A percentile compares a stretch with the other conserved stretches of the same genome.
phyloP scores from a whole-genome alignment of 202 grass and related monocot species.

The Brachypodium distachyon region DNA sequence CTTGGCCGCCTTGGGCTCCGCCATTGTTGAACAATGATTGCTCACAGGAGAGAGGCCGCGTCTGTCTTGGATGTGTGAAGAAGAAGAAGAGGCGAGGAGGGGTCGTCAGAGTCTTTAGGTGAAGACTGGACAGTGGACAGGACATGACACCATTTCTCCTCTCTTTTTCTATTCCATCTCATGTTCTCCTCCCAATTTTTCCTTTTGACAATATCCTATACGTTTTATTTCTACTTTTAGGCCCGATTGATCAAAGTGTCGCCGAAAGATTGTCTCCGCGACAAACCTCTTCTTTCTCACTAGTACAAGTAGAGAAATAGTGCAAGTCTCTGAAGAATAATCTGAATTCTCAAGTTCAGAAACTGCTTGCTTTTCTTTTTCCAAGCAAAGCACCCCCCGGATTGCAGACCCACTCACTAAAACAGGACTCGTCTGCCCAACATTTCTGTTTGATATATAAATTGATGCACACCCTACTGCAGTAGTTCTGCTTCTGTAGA shows the following conservation, averaged over 20 bases:
- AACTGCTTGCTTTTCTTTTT: too few relatives aligned
- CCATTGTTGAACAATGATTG: slow-evolving; percentile 26
- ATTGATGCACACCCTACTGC: too few relatives aligned
- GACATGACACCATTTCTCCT: not conserved
- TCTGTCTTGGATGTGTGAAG: not conserved
- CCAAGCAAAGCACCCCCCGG: too few relatives aligned
- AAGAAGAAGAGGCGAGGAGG: not conserved
- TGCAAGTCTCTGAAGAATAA: not conserved
- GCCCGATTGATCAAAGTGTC: not conserved
- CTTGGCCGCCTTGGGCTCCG: slow-evolving; percentile 44
- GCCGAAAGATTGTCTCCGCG: not conserved
- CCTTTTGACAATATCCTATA: not conserved
- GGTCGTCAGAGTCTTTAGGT: slow-evolving; percentile 13
- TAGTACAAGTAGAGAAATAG: too few relatives aligned
- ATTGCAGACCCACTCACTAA: too few relatives aligned
- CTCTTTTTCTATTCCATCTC: not conserved
- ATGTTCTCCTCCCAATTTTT: not conserved
- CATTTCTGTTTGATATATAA: too few relatives aligned
- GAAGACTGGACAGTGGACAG: slow-evolving; percentile 21
- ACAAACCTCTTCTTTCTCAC: not conserved
- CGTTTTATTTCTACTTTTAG: too few relatives aligned
- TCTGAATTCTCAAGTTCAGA: too few relatives aligned
- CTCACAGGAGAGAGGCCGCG: not conserved
- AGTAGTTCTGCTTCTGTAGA: too few relatives aligned
- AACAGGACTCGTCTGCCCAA: too few relatives aligned